A percentile compares a stretch with the other conserved stretches of the same genome.
These are phyloP conservation scores for Cladosporium sp. DNA, from an alignment of 2,329 filamentous ascomycete species.

Conservation along the genomic window DNA sequence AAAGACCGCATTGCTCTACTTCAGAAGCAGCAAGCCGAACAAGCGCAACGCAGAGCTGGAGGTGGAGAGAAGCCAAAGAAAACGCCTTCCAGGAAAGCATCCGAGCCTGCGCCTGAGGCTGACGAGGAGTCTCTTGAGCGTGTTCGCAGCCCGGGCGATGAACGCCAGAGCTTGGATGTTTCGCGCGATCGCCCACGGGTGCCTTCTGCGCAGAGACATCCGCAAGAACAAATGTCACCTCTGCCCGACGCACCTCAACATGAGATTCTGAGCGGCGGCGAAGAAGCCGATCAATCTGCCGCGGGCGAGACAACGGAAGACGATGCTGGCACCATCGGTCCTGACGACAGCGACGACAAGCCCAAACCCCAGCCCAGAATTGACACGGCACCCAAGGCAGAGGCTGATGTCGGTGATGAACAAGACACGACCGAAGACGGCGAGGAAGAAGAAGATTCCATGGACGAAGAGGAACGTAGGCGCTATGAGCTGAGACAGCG, in stretches of 20 bases:
- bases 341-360: slow-evolving; percentile 69
- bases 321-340: slow-evolving; percentile 59
- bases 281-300: slow-evolving; percentile 63
- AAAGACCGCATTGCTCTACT: slow-evolving; percentile 94
- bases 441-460: slow-evolving; percentile 76
- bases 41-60: slow-evolving; percentile 77
- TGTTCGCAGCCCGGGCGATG: slow-evolving; percentile 28
- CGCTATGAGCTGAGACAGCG: slow-evolving; percentile 85
- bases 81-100: slow-evolving; percentile 55
- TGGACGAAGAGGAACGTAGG: slow-evolving; percentile 81
- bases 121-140: slow-evolving; percentile 37
- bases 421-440: slow-evolving; percentile 45
- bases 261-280: slow-evolving; percentile 57
- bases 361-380: slow-evolving; percentile 39
- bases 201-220: slow-evolving; percentile 31
- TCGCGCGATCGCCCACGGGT: slow-evolving; percentile 33
- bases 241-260: slow-evolving; percentile 37
- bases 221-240: slow-evolving; percentile 36
- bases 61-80: slow-evolving; percentile 81
- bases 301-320: slow-evolving; percentile 61
- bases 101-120: slow-evolving; percentile 38
- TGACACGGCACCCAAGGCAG: slow-evolving; percentile 38
- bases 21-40: slow-evolving; percentile 90
- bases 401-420: slow-evolving; percentile 47
- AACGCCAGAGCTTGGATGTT: slow-evolving; percentile 37